Evolutionary conservation across 2,329 filamentous ascomycete genomes (phyloP).

Genomic region (Cladosporium sp.): DNA sequence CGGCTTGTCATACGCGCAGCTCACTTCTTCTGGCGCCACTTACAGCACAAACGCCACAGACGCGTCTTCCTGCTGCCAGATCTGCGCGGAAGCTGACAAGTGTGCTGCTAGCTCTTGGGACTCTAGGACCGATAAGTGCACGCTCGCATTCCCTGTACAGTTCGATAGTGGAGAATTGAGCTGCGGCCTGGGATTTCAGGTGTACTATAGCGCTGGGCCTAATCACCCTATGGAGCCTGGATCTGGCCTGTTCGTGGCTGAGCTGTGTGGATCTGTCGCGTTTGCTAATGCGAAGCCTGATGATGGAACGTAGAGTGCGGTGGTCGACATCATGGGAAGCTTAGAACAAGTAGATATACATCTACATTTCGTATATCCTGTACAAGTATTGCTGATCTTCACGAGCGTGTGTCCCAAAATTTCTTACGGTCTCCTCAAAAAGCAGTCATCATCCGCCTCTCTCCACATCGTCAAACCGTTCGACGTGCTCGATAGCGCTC

Average conservation of each 20-base stretch:
- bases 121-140: conserved; percentile 30
- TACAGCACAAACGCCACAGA: conserved; percentile 32
- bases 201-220: conserved; percentile 33
- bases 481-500: background rate
- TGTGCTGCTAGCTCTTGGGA: conserved; percentile 36
- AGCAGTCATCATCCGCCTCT: background rate
- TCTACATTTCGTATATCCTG: background rate
- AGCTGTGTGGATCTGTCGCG: conserved; percentile 32
- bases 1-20: conserved; percentile 31
- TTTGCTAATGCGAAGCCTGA: conserved; percentile 32
- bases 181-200: conserved; percentile 32
- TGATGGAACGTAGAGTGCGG: conserved; percentile 31
- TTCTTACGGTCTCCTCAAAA: background rate
- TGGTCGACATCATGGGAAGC: background rate
- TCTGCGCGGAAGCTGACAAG: conserved; percentile 31
- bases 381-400: background rate
- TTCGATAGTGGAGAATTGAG: conserved; percentile 29
- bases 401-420: background rate
- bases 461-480: background rate
- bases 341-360: background rate
- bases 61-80: conserved; percentile 35
- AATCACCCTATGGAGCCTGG: conserved; percentile 35
- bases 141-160: conserved; percentile 32
- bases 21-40: conserved; percentile 30
- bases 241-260: conserved; percentile 32